phyloP scores from a whole-genome alignment of 371 early-diverging fungal genomes.

The Mortierella sp. region DNA sequence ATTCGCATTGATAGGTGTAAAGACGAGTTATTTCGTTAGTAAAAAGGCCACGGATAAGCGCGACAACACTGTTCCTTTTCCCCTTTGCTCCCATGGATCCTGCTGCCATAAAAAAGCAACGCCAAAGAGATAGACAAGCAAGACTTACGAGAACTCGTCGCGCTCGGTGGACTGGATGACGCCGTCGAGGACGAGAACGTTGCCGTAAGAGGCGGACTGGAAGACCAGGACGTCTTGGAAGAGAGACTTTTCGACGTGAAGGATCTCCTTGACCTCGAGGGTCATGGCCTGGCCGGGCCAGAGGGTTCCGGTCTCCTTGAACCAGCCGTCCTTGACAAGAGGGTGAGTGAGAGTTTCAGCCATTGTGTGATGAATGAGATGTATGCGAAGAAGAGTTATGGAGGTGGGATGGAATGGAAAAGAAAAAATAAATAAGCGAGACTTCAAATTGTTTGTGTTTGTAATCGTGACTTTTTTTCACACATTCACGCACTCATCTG shows the following conservation, averaged over 20 bases:
- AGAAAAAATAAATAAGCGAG: conserved; percentile 1
- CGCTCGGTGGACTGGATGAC: conserved; percentile 98
- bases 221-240: conserved; percentile 98
- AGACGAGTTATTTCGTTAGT: not conserved
- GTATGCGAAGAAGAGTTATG: conserved; percentile 5
- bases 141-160: conserved; percentile 94
- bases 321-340: conserved; percentile 95
- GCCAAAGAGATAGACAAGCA: not conserved
- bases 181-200: conserved; percentile 96
- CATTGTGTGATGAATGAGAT: conserved; percentile 31
- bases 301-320: conserved; percentile 91
- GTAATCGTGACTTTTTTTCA: conserved; percentile 12
- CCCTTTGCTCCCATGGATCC: not conserved
- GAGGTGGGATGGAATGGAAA: conserved; percentile 2
- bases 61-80: not conserved
- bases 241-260: conserved; percentile 92
- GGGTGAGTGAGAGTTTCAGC: conserved; percentile 80
- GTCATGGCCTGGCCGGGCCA: conserved; percentile 99
- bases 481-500: not conserved
- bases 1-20: not conserved
- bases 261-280: conserved; percentile 93
- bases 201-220: conserved; percentile 93
- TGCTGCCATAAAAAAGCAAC: not conserved
- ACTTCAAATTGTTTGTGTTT: conserved; percentile 7
- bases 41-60: not conserved